Percentiles rank a stretch among this genome's conserved stretches.
Evolutionary conservation across 805 yeast species (phyloP).

Genomic region (Monosporozyma unispora): DNA sequence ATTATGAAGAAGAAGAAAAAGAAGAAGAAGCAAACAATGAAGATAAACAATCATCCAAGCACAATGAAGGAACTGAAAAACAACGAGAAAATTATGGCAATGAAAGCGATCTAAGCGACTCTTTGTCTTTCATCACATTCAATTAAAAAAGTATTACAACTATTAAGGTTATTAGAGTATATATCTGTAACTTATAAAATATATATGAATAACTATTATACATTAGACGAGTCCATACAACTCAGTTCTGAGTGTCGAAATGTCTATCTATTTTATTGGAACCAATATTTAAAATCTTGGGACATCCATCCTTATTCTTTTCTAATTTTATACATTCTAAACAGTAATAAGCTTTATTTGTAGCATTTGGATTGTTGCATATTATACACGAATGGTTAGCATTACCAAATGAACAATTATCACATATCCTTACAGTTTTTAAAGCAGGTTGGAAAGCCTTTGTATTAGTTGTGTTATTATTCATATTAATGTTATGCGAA

Average conservation of each 20-base stretch:
- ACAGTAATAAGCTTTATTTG: slow-evolving; percentile 72
- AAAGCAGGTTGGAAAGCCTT: not conserved
- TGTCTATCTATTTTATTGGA: slow-evolving; percentile 60
- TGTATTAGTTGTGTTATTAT: slow-evolving; percentile 41
- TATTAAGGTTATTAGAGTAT: not conserved
- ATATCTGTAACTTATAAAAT: not conserved
- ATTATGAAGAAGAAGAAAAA: not conserved
- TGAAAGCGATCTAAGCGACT: slow-evolving; percentile 1
- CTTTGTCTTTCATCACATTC: slow-evolving; percentile 2
- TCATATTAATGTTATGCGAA: slow-evolving; percentile 45
- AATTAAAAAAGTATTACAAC: not conserved
- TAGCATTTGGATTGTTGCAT: slow-evolving; percentile 50
- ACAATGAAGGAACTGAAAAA: not conserved
- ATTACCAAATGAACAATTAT: slow-evolving; percentile 74
- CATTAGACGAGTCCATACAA: not conserved
- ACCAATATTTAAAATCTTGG: slow-evolving; percentile 72
- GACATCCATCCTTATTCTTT: slow-evolving; percentile 87
- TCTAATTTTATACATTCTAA: slow-evolving; percentile 74
- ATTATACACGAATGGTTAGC: slow-evolving; percentile 60
- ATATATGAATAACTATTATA: not conserved
- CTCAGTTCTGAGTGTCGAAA: slow-evolving; percentile 22
- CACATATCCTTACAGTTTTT: slow-evolving; percentile 59
- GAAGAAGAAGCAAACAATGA: not conserved
- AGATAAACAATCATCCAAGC: not conserved
- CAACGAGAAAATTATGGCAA: not conserved